phyloP scores from a whole-genome alignment of 1,139 yeast genomes.

The Geotrichum citri-aurantii region DNA sequence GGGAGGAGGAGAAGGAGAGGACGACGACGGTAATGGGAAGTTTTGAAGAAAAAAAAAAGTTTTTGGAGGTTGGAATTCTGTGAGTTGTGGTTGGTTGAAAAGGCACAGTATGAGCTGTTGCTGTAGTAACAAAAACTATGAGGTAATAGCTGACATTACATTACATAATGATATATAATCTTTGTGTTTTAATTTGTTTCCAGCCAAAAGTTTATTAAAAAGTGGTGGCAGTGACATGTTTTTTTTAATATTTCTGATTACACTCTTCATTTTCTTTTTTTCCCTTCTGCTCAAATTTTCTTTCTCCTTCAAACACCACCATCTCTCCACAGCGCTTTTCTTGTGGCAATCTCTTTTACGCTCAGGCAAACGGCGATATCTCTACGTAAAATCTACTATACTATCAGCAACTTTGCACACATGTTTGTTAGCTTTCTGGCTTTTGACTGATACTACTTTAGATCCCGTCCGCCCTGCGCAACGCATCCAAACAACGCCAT shows the following conservation, averaged over 20 bases:
- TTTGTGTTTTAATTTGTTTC: not conserved
- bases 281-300: not conserved
- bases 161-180: not conserved
- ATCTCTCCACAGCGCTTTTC: constrained; percentile 1
- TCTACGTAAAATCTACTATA: constrained; percentile 11
- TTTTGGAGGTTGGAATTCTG: constrained; percentile 4
- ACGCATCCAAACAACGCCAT: not conserved
- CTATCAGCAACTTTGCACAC: constrained; percentile 20
- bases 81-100: constrained; percentile 12
- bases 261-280: not conserved
- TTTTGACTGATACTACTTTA: constrained; percentile 20
- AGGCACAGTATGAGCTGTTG: not conserved
- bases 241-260: not conserved
- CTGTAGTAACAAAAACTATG: not conserved
- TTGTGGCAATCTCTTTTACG: constrained; percentile 3
- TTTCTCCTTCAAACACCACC: constrained; percentile 8
- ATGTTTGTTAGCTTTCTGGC: constrained; percentile 11
- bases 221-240: constrained; percentile 13
- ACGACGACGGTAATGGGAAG: not conserved
- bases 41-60: not conserved
- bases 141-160: not conserved
- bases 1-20: constrained; percentile 1
- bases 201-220: not conserved
- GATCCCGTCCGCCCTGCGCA: not conserved
- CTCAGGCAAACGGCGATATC: constrained; percentile 5